These are phyloP conservation scores for Malus hybrid DNA, from an alignment of 331 rosid genomes.

Conservation along the genomic window DNA sequence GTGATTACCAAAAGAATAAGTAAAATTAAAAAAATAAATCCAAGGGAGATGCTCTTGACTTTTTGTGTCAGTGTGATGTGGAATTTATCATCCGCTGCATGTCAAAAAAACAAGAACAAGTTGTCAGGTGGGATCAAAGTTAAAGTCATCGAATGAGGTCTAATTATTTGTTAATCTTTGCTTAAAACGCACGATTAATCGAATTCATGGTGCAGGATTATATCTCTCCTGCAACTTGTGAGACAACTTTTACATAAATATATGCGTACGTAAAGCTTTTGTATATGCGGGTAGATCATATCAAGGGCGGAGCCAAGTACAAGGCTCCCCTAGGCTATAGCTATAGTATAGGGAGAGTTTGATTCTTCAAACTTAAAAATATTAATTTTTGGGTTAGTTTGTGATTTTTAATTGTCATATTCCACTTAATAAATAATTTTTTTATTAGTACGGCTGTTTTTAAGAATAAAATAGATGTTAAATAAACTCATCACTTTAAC, in stretches of 20 bases:
- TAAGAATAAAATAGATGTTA: too few species aligned
- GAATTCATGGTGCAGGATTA: background rate
- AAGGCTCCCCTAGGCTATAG: too few species aligned
- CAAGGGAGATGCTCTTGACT: background rate
- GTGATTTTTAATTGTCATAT: too few species aligned
- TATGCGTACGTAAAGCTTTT: too few species aligned
- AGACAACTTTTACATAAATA: constrained; percentile 4
- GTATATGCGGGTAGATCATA: too few species aligned
- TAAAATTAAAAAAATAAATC: background rate
- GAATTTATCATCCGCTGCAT: background rate
- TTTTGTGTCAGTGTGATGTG: background rate
- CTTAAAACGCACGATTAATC: background rate
- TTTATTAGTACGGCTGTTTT: too few species aligned
- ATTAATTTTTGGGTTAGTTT: too few species aligned
- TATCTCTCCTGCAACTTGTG: constrained; percentile 11
- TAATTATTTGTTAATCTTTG: background rate
- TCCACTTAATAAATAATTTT: too few species aligned
- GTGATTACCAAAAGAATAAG: background rate
- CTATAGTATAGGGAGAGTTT: too few species aligned
- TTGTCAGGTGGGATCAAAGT: background rate
- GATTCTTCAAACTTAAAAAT: too few species aligned
- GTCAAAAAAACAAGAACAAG: background rate
- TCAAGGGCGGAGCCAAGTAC: background rate
- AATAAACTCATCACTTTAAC: too few species aligned
- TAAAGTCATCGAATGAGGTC: background rate